A percentile compares a stretch with the other conserved stretches of the same genome.
Conservation (phyloP, 164 flowering plant species). For the Macadamia tetraphylla region DNA sequence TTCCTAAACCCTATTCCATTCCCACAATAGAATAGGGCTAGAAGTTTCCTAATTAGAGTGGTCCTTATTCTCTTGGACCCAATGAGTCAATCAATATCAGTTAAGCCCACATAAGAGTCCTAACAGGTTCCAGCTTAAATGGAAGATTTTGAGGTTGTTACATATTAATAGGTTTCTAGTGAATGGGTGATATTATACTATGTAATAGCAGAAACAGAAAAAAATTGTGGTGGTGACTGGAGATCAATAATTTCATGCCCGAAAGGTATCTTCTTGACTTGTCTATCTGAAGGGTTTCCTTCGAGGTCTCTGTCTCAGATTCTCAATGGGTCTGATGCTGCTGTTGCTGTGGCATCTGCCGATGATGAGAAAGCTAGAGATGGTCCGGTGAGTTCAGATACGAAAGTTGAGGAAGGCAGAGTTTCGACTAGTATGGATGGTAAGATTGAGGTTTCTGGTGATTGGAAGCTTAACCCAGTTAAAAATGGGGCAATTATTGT, state of each 20-base stretch:
- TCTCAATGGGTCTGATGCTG: slow-evolving; percentile 7
- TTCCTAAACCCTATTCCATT: no score
- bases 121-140: neutral
- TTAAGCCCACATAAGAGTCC: no score
- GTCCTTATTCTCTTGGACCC: no score
- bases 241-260: slow-evolving; percentile 16
- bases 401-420: neutral
- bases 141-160: slow-evolving; percentile 1
- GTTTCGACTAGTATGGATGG: neutral
- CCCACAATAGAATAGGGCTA: no score
- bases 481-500: slow-evolving; percentile 39
- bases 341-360: neutral
- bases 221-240: slow-evolving; percentile 17
- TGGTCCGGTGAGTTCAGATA: neutral
- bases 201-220: slow-evolving; percentile 20
- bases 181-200: neutral
- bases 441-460: slow-evolving; percentile 7
- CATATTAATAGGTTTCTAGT: neutral
- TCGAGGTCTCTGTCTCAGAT: slow-evolving; percentile 11
- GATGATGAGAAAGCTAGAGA: neutral
- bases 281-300: slow-evolving; percentile 8
- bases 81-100: no score
- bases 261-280: slow-evolving; percentile 10
- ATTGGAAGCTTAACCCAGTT: slow-evolving; percentile 8
- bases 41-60: no score